Conservation (phyloP, 179 eudicot genomes). For the Patellifolia procumbens region DNA sequence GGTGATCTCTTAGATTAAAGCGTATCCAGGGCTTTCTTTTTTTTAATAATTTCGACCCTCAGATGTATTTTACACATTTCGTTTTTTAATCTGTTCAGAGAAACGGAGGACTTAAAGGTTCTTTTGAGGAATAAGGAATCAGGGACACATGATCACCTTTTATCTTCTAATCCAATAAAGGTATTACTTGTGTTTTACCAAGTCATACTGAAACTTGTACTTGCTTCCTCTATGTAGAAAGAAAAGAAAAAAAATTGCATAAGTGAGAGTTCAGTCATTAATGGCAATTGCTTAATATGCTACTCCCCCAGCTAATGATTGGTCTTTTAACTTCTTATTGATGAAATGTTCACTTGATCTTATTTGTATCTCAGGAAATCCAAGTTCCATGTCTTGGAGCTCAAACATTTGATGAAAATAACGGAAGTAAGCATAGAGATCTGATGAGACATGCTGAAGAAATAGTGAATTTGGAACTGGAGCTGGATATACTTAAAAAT, state of each 20-base stretch:
- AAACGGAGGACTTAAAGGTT: conserved; percentile 56
- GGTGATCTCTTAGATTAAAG: not conserved
- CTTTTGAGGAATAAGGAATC: conserved; percentile 37
- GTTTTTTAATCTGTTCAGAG: conserved; percentile 43
- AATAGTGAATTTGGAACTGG: conserved; percentile 70
- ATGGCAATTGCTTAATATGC: not conserved
- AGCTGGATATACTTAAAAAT: conserved; percentile 75
- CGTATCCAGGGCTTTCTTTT: not conserved
- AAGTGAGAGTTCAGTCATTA: not conserved
- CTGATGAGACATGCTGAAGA: conserved; percentile 46
- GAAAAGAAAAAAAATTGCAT: not conserved
- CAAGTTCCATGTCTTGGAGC: conserved; percentile 38
- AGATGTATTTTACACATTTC: not conserved
- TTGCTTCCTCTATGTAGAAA: not conserved
- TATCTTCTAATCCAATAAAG: conserved; percentile 50
- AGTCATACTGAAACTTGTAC: not conserved
- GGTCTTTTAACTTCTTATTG: not conserved
- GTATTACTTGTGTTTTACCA: conserved; percentile 30
- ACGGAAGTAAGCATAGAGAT: conserved; percentile 25
- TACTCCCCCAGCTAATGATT: not conserved
- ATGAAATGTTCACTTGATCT: conserved; percentile 6
- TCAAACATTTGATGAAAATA: conserved; percentile 31
- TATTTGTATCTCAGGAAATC: conserved; percentile 44
- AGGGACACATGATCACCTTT: conserved; percentile 30
- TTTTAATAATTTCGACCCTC: not conserved